Conservation (phyloP, 2,329 filamentous ascomycete species). For the Rhynchosporium agropyri region DNA sequence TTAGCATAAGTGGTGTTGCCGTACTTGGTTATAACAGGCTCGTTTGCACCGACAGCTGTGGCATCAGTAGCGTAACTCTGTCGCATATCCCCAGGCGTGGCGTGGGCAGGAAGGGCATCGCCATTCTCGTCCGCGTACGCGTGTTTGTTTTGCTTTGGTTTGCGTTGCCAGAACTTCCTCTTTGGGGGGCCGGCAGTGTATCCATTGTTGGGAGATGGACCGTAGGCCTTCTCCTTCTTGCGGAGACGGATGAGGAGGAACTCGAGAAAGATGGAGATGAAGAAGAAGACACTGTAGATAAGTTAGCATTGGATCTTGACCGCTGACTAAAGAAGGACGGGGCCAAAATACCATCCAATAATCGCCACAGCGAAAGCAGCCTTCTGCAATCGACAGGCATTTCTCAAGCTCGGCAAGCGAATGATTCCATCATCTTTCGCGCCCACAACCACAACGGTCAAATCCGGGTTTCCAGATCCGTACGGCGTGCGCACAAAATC, state of each 20-base stretch:
- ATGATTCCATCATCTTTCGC: constrained; percentile 50
- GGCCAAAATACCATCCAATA: constrained; percentile 65
- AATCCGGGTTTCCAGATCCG: constrained; percentile 61
- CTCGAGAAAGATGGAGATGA: constrained; percentile 71
- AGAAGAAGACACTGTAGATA: constrained; percentile 66
- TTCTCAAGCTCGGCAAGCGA: constrained; percentile 48
- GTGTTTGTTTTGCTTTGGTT: constrained; percentile 23
- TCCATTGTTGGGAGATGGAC: constrained; percentile 65
- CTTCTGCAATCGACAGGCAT: constrained; percentile 75
- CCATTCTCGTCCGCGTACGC: constrained; percentile 35
- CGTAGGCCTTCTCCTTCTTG: constrained; percentile 73
- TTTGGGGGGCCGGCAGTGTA: constrained; percentile 64
- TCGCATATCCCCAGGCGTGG: constrained; percentile 45
- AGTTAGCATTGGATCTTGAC: constrained; percentile 10
- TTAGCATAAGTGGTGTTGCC: constrained; percentile 6
- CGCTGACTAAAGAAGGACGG: background rate
- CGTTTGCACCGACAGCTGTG: constrained; percentile 32
- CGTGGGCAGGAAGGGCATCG: constrained; percentile 46
- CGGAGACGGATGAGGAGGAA: constrained; percentile 69
- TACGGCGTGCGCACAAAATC: constrained; percentile 64
- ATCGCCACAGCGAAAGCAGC: constrained; percentile 79
- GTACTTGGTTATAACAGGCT: constrained; percentile 26
- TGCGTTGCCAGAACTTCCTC: constrained; percentile 43
- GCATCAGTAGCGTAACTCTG: constrained; percentile 36
- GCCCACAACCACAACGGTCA: constrained; percentile 52